phyloP scores from a whole-genome alignment of 805 yeast species.

The Debaryomyces maramus region DNA sequence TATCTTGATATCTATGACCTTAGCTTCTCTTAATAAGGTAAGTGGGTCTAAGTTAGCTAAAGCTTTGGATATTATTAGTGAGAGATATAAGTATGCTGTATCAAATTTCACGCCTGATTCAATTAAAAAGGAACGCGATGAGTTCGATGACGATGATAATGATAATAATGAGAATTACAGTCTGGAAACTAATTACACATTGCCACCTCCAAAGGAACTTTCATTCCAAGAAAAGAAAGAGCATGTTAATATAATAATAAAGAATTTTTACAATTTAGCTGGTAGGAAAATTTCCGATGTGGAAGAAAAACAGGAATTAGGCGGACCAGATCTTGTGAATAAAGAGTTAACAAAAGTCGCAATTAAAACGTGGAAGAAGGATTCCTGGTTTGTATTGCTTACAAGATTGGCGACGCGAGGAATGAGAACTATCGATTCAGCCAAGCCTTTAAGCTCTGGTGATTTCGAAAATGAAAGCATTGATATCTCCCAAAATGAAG shows the following conservation, averaged over 20 bases:
- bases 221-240: constrained; percentile 55
- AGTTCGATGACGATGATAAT: constrained; percentile 28
- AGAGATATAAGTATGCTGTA: constrained; percentile 55
- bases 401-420: constrained; percentile 86
- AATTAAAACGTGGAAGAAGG: constrained; percentile 52
- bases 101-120: constrained; percentile 4
- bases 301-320: constrained; percentile 11
- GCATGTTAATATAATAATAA: constrained; percentile 57
- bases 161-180: constrained; percentile 34
- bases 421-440: constrained; percentile 33
- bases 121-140: constrained; percentile 13
- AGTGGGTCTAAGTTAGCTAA: constrained; percentile 54
- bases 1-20: constrained; percentile 62
- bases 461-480: constrained; percentile 19
- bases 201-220: constrained; percentile 60
- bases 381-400: constrained; percentile 75
- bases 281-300: constrained; percentile 18
- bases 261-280: constrained; percentile 55
- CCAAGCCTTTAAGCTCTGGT: constrained; percentile 6
- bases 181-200: constrained; percentile 45
- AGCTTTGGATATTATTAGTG: constrained; percentile 67
- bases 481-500: constrained; percentile 30
- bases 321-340: constrained; percentile 22
- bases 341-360: constrained; percentile 60
- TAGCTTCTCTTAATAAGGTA: constrained; percentile 61